Base-by-base conservation (phyloP, 2,329 filamentous ascomycete genomes). In the Aspergillus hortae region DNA sequence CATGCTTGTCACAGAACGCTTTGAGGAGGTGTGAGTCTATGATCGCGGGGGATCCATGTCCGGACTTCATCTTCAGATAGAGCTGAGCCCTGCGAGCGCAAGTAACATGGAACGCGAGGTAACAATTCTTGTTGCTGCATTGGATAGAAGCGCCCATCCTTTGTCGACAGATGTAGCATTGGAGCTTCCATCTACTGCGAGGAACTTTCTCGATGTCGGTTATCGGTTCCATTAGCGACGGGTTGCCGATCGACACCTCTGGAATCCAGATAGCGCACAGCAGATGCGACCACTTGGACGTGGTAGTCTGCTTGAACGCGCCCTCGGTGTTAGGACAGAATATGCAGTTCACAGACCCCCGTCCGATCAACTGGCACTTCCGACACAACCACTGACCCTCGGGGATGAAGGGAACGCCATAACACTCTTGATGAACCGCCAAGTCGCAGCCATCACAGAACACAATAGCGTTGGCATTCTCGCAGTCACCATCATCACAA, bases 261-360 rank as follows among this genome's bases (percentile, higher is more conserved):
- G 94, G 94, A 63, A 99, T 96, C 94, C 94, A 99, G 77, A 97
- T 94, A 30, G 94, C 90, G 67, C 94, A 99, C 7, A 99, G 83
- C 10, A 99, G 75, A 79, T 99, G 94, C 23, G 92, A 90, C 94
- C 94, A 99, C 74, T 95, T 94, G 2, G 92, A 91, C 2, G 90
- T 89, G 59, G 91, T 96, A 1, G 94, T 97, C 73, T 97, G 94
- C 71, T 99, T 99, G 77, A 99, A 99, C 3, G 94, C 94, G 12
- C 94, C 94, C 63, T 97, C 94, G 1, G 89, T 94, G 67, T 97
- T 97, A 1, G 94, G 94, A 66, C 94, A 99, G 75, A 99, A 99
- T 57, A 99, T 96, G 75, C 94, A 99, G 11, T 90, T 95, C 61
- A 92, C 91, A 62, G 92, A 87, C 44, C 92, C 92, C 61, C 92